Evolutionary conservation across 257 asterid genomes (phyloP).

Genomic region (Fraxinus excelsior): DNA sequence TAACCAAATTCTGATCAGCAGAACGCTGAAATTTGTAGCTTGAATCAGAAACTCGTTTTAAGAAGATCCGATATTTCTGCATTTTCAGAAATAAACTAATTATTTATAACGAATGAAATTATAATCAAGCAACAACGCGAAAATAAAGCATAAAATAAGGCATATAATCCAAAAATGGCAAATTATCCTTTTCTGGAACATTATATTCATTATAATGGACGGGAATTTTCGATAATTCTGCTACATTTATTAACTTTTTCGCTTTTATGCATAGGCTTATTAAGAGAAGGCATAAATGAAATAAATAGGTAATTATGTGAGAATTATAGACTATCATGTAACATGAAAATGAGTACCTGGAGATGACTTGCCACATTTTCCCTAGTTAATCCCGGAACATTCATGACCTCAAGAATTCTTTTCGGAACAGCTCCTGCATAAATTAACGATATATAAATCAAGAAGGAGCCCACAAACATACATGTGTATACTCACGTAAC

Average conservation of each 20-base stretch:
- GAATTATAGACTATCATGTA: not conserved
- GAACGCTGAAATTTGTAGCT: constrained; percentile 30
- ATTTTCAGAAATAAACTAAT: not conserved
- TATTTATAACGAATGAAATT: not conserved
- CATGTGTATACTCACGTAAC: not conserved
- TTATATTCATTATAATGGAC: not conserved
- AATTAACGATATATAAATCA: not conserved
- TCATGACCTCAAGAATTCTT: constrained; percentile 53
- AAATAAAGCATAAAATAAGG: not conserved
- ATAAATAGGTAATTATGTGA: not conserved
- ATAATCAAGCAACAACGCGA: not conserved
- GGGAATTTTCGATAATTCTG: not conserved
- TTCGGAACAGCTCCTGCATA: constrained; percentile 55
- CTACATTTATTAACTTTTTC: not conserved
- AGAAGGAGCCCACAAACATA: not conserved
- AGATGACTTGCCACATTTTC: constrained; percentile 73
- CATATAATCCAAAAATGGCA: not conserved
- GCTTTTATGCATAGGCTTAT: constrained; percentile 7
- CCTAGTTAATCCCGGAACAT: constrained; percentile 55
- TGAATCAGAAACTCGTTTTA: constrained; percentile 46
- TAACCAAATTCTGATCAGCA: constrained; percentile 1
- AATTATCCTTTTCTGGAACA: not conserved
- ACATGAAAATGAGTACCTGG: constrained; percentile 42
- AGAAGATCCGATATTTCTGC: constrained; percentile 61
- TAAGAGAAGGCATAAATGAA: not conserved